Evolutionary conservation across 768 basidiomycete species (phyloP), one percentile per base, ranked within the genome.

Genomic region (Pleurotus tuoliensis): DNA sequence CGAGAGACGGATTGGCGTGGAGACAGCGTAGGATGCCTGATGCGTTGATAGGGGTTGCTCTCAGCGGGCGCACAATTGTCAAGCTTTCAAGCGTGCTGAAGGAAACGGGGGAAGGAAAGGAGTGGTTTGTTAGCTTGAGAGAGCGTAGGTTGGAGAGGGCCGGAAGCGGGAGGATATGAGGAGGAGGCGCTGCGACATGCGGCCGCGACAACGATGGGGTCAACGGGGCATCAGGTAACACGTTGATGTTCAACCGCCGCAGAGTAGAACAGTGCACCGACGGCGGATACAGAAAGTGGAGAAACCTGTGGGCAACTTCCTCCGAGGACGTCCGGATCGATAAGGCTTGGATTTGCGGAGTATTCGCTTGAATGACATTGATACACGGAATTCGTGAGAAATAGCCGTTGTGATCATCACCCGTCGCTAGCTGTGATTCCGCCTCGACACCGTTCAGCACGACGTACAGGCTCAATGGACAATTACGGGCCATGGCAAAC

Each of bases 401-500:
- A 47, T 45, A 47, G 12, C 16, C 54, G 8, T 13, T 13, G 13
- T 24, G 37, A 15, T 18, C 27, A 3, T 13, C 25, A 24, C 27
- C 22, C 12, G 37, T 22, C 20, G 27, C 24, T 13, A 39, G 40
- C 15, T 22, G 43, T n/a, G 43, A 24, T 15, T 50, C 43, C 43
- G 24, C 18, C 16, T 38, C 46, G 47, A 34, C 48, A 13, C 39
- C 63, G 46, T 49, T 66, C 61, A 38, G 38, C 38, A 22, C 51
- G 22, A 67, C 54, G 48, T 59, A 49, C 16, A 71, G 56, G 54
- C 63, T 55, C 12, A 72, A 38, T 9, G 53, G 55, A 45, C 68
- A 70, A 3, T 64, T 63, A 16, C 66, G 64, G 5, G 67, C 64
- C 59, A 64, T 64, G 1, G 60, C 47, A 39, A 74, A 67, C 71